Conservation (phyloP, 2,329 filamentous ascomycete genomes). For the Thelonectria rubi region DNA sequence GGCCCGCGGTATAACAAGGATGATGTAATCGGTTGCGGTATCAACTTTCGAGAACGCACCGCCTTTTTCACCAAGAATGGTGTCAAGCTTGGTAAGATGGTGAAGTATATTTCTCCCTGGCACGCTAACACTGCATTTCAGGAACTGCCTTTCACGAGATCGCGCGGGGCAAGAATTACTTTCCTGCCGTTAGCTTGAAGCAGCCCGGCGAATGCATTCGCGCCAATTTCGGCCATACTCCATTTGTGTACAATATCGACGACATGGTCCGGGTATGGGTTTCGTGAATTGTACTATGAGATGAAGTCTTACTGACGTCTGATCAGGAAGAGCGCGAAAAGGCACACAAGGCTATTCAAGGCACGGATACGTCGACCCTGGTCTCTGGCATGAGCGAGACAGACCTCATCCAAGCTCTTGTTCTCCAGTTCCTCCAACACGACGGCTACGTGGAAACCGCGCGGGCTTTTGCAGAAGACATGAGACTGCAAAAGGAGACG, state of each 20-base stretch:
- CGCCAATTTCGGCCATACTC: constrained; percentile 75
- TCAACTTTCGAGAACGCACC: constrained; percentile 71
- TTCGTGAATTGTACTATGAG: background rate
- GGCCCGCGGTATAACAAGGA: constrained; percentile 63
- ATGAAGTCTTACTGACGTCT: constrained; percentile 24
- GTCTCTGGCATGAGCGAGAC: constrained; percentile 75
- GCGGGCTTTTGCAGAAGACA: constrained; percentile 84
- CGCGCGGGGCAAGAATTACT: constrained; percentile 66
- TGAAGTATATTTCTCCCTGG: background rate
- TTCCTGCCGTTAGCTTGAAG: constrained; percentile 72
- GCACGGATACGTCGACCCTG: constrained; percentile 66
- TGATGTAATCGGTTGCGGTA: constrained; percentile 71
- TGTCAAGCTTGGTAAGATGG: constrained; percentile 59
- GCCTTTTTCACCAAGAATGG: constrained; percentile 78
- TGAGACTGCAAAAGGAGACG: constrained; percentile 76
- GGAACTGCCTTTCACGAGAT: constrained; percentile 77
- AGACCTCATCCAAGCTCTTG: constrained; percentile 80
- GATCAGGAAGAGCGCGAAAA: constrained; percentile 66
- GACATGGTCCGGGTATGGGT: constrained; percentile 76
- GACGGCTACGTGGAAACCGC: constrained; percentile 97
- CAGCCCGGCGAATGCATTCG: constrained; percentile 68
- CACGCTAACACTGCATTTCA: constrained; percentile 44
- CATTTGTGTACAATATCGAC: constrained; percentile 93
- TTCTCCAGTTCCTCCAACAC: constrained; percentile 88
- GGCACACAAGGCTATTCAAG: constrained; percentile 68